These are phyloP conservation scores for Artomyces pyxidatus DNA, from an alignment of 768 basidiomycete genomes.

Conservation along the genomic window DNA sequence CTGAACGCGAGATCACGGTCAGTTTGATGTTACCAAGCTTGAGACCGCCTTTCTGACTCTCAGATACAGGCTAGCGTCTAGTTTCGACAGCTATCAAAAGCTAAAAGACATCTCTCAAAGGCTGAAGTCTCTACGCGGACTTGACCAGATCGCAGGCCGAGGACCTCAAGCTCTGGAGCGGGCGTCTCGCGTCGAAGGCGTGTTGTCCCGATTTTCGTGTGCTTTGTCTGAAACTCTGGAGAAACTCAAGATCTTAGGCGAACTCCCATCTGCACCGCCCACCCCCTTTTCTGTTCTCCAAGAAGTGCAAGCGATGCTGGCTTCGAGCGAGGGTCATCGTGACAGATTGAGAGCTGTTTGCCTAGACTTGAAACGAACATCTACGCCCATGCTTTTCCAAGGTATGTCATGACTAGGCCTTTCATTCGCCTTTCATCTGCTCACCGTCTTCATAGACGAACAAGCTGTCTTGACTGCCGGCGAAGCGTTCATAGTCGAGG, in stretches of 20 bases:
- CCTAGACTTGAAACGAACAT: conserved; percentile 19
- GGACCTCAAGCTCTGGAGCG: conserved; percentile 17
- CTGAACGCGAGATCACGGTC: conserved; percentile 58
- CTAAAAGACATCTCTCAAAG: conserved; percentile 8
- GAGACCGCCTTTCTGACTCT: not conserved
- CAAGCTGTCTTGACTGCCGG: not conserved
- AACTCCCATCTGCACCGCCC: not conserved
- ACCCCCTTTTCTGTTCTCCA: not conserved
- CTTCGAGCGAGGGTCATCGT: conserved; percentile 1
- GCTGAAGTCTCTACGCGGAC: too few species aligned
- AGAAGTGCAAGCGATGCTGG: not conserved
- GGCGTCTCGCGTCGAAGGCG: conserved; percentile 18
- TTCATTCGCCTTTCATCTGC: not conserved
- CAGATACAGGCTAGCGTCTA: conserved; percentile 5
- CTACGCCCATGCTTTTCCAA: conserved; percentile 28
- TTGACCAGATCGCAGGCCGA: conserved; percentile 20
- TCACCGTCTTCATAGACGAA: conserved; percentile 6
- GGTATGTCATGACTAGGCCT: conserved; percentile 22
- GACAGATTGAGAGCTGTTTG: conserved; percentile 20
- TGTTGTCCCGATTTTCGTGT: conserved; percentile 25
- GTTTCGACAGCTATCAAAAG: not conserved
- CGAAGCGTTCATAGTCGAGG: conserved; percentile 1
- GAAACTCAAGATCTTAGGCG: not conserved
- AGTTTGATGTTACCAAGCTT: conserved; percentile 21
- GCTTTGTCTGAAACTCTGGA: conserved; percentile 21